These are phyloP conservation scores for Nitzschia sp. DNA, from an alignment of 108 stramenopile species.

Conservation along the genomic window DNA sequence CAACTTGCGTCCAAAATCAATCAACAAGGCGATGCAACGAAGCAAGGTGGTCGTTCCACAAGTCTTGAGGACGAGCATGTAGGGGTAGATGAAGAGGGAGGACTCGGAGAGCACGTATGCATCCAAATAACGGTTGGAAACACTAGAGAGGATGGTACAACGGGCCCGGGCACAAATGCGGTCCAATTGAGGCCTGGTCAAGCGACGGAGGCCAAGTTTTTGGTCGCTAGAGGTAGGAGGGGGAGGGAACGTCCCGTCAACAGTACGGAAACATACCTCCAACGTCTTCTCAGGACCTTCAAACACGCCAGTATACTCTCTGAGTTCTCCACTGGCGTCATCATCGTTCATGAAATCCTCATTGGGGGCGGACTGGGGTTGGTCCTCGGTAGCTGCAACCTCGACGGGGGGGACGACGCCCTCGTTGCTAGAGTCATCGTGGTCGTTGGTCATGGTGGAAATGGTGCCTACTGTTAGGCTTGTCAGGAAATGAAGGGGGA, in stretches of 20 bases:
- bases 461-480: conserved; percentile 20
- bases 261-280: conserved; percentile 79
- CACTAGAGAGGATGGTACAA: conserved; percentile 91
- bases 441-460: background rate
- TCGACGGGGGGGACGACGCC: conserved; percentile 8
- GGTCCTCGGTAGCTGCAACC: conserved; percentile 8
- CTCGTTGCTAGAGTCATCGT: conserved; percentile 11
- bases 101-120: conserved; percentile 97
- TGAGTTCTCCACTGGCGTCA: conserved; percentile 72
- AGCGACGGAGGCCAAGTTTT: conserved; percentile 76
- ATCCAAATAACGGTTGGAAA: conserved; percentile 94
- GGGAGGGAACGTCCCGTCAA: conserved; percentile 29
- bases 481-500: conserved; percentile 51
- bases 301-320: conserved; percentile 83
- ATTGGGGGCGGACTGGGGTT: conserved; percentile 19
- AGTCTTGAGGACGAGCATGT: conserved; percentile 99
- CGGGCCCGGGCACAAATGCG: conserved; percentile 89
- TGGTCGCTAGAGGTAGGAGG: conserved; percentile 11
- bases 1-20: conserved; percentile 83
- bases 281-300: conserved; percentile 91
- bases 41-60: conserved; percentile 99
- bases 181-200: conserved; percentile 83
- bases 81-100: conserved; percentile 97
- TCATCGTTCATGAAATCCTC: conserved; percentile 29
- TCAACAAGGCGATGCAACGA: conserved; percentile 89